Evolutionary conservation across 768 basidiomycete genomes (phyloP), one percentile per base, ranked within the genome.

Genomic region (Russula virescens): DNA sequence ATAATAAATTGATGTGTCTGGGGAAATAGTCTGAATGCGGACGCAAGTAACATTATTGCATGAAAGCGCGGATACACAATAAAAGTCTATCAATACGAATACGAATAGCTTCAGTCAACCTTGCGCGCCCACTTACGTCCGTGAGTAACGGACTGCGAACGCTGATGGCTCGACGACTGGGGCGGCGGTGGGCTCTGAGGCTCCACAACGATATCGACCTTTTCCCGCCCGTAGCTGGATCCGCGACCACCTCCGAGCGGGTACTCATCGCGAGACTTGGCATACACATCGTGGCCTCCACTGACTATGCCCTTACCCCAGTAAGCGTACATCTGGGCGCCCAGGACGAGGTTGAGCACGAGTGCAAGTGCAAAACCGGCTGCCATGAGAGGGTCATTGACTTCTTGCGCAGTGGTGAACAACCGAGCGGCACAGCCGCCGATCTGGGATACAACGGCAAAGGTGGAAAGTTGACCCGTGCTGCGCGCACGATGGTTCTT

Each of bases 401-500:
- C 87, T 73, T 98, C 96, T 35, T 88, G 88, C 11, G 86, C 81
- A 14, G 94, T 98, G 8, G 97, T 99, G 79, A 94, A 98, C 18
- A 98, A 77, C 49, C 97, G 80, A 0, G 96, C 97, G 42, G 93
- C 77, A 73, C 94, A 97, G 25, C 97, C 96, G 1, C 80, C 81
- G 43, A 98, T 82, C 66, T 96, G 93, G 55, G 92, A 82, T 69
- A 91, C 76, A 42, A 98, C 92, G 26, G 94, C 94, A 70, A 99
- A 91, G 0, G 93, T 84, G 13, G 93, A 95, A 46, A 99, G 88
- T 70, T 98, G 94, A 13, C 97, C 97, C 0, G 97, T 98, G 8
- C 88, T 91, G 53, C 80, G 75, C 5, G 84, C 78, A 49, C 82
- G 82, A 60, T 83, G 73, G 78, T 97, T 99, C 68, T 91, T 85